Percentiles rank a stretch among this genome's conserved stretches.
phyloP scores from a whole-genome alignment of 2,329 filamentous ascomycete species.

The Exophiala lecanii-corni region DNA sequence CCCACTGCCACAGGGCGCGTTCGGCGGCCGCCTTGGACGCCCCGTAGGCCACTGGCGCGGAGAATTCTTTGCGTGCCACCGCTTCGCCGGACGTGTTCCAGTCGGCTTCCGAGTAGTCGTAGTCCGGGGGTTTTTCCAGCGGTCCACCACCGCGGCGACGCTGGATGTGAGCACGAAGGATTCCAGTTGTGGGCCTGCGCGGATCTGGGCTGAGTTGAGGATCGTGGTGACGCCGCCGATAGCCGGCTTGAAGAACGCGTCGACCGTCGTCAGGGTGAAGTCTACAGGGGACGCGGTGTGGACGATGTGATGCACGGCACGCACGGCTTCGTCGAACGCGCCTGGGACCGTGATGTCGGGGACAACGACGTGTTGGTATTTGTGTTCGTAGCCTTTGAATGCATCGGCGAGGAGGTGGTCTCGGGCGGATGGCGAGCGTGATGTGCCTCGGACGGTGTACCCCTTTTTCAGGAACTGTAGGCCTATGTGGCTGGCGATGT shows the following conservation, averaged over 20 bases:
- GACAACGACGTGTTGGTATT: conserved; percentile 32
- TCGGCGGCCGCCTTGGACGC: conserved; percentile 26
- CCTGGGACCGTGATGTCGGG: conserved; percentile 33
- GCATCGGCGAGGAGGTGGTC: conserved; percentile 24
- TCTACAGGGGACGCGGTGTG: conserved; percentile 25
- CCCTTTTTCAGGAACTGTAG: conserved; percentile 35
- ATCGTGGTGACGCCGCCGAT: conserved; percentile 24
- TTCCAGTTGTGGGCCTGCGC: conserved; percentile 19
- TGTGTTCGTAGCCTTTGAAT: conserved; percentile 31
- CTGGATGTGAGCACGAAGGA: conserved; percentile 26
- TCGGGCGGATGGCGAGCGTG: conserved; percentile 28
- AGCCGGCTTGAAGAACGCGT: conserved; percentile 24
- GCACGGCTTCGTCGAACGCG: conserved; percentile 36
- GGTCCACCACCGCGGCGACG: conserved; percentile 24
- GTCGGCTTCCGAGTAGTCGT: conserved; percentile 31
- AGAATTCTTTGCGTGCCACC: conserved; percentile 24
- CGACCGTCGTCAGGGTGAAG: conserved; percentile 21
- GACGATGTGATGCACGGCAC: conserved; percentile 27
- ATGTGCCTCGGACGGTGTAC: conserved; percentile 38
- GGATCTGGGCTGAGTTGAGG: conserved; percentile 17
- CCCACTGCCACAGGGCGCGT: conserved; percentile 23
- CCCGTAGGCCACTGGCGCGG: conserved; percentile 22
- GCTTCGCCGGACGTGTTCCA: conserved; percentile 37
- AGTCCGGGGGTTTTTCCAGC: conserved; percentile 21
- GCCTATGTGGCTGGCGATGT: conserved; percentile 36